Percentiles rank a stretch among this genome's conserved stretches.
These are phyloP conservation scores for Saitozyma sp. DNA, from an alignment of 768 basidiomycete species.

Conservation along the genomic window DNA sequence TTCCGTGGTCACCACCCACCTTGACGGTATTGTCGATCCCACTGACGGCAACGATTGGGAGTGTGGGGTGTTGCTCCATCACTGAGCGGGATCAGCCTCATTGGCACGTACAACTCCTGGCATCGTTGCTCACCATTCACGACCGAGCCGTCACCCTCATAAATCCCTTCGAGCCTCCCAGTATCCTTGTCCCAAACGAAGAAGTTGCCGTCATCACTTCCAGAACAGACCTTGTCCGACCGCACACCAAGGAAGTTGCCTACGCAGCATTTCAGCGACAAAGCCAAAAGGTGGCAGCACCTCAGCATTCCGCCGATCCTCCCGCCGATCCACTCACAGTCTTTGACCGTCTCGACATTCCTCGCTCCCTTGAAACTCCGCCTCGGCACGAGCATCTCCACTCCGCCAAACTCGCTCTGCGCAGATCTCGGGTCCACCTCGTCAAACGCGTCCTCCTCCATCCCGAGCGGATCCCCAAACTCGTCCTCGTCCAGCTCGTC, in stretches of 20 bases:
- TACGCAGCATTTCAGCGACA: conserved; percentile 38
- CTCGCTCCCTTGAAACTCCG: conserved; percentile 67
- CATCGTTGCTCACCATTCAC: conserved; percentile 62
- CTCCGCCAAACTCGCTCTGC: conserved; percentile 52
- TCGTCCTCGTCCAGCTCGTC: conserved; percentile 20
- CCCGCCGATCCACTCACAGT: conserved; percentile 60
- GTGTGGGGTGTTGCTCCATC: conserved; percentile 75
- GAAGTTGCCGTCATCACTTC: conserved; percentile 73
- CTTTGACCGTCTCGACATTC: conserved; percentile 82
- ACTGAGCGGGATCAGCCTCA: conserved; percentile 46
- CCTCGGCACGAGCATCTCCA: conserved; percentile 62
- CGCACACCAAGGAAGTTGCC: conserved; percentile 80
- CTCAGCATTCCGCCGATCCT: conserved; percentile 3
- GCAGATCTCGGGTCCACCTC: conserved; percentile 11
- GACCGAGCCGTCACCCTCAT: conserved; percentile 76
- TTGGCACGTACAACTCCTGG: neutral
- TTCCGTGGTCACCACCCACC: conserved; percentile 52
- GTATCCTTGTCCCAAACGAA: conserved; percentile 80
- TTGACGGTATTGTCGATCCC: conserved; percentile 86
- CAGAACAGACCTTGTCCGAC: conserved; percentile 76
- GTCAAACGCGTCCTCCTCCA: conserved; percentile 14
- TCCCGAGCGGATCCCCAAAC: conserved; percentile 3
- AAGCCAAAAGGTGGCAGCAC: neutral
- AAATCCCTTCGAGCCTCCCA: conserved; percentile 68
- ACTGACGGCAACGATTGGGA: conserved; percentile 79